A percentile compares a stretch with the other conserved stretches of the same genome.
Conservation (phyloP, 768 basidiomycete species). For the Filobasidium floriforme region DNA sequence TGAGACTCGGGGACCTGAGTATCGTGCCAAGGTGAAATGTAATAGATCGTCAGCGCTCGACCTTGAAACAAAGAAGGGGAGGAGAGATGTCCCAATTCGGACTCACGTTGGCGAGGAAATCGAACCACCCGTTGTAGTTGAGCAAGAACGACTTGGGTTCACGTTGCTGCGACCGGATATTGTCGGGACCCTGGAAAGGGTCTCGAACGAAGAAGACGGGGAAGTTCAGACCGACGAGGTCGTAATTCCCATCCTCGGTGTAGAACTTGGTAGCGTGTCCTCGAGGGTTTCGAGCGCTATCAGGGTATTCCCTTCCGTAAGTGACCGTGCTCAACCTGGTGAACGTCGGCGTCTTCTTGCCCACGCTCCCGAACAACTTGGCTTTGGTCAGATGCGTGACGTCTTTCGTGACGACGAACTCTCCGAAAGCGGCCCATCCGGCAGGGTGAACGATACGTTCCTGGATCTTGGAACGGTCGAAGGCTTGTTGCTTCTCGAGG, state of each 20-base stretch:
- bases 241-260: constrained; percentile 49
- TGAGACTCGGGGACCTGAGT: constrained; percentile 31
- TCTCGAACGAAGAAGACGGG: constrained; percentile 34
- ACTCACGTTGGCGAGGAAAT: constrained; percentile 36
- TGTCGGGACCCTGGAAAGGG: constrained; percentile 34
- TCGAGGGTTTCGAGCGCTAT: constrained; percentile 30
- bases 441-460: constrained; percentile 43
- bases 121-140: constrained; percentile 43
- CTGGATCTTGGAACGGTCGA: constrained; percentile 36
- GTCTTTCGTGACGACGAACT: constrained; percentile 39
- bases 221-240: constrained; percentile 45
- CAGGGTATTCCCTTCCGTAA: constrained; percentile 35
- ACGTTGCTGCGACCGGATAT: constrained; percentile 34
- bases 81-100: too few species aligned
- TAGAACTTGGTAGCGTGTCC: constrained; percentile 46
- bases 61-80: too few species aligned
- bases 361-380: constrained; percentile 32
- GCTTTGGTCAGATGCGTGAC: constrained; percentile 39
- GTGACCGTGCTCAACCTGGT: constrained; percentile 39
- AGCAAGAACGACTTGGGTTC: constrained; percentile 40
- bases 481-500: constrained; percentile 42
- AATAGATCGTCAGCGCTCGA: too few species aligned
- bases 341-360: constrained; percentile 33
- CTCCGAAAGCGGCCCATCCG: constrained; percentile 25
- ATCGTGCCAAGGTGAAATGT: too few species aligned